Conservation (phyloP, 2,329 filamentous ascomycete genomes). For the Aspergillus quadricinctus region DNA sequence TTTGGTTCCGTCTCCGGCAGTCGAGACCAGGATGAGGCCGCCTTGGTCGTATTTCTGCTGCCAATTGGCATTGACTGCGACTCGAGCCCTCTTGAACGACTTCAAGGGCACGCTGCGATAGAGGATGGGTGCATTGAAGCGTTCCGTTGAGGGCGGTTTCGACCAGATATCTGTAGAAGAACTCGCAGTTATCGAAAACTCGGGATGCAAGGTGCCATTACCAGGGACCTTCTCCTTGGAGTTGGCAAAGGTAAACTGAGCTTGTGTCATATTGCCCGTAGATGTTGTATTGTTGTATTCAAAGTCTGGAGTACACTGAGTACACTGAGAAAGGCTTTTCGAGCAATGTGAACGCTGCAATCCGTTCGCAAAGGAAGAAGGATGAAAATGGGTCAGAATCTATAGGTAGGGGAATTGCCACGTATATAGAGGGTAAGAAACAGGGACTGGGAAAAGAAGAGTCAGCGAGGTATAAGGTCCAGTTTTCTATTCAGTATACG, state of each 20-base stretch:
- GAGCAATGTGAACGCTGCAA: neutral
- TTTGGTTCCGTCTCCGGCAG: slow-evolving; percentile 25
- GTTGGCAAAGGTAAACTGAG: slow-evolving; percentile 32
- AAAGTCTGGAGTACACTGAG: neutral
- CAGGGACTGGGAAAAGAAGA: neutral
- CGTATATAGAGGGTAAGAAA: neutral
- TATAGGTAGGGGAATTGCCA: neutral
- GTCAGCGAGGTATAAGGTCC: neutral
- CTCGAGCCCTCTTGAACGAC: slow-evolving; percentile 58
- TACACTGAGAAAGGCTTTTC: neutral
- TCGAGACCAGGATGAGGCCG: slow-evolving; percentile 51
- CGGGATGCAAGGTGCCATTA: slow-evolving; percentile 22
- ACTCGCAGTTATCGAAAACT: slow-evolving; percentile 53
- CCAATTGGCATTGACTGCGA: slow-evolving; percentile 61
- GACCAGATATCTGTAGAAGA: slow-evolving; percentile 73
- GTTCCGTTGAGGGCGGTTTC: slow-evolving; percentile 62
- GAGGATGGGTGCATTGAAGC: slow-evolving; percentile 55
- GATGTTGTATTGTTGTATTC: neutral
- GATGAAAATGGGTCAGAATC: neutral
- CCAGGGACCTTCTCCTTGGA: slow-evolving; percentile 28
- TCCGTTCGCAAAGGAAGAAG: neutral
- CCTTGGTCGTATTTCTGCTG: slow-evolving; percentile 64
- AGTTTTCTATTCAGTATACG: neutral
- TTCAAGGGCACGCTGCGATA: slow-evolving; percentile 45
- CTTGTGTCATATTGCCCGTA: slow-evolving; percentile 23